phyloP scores from a whole-genome alignment of 176 grass and related monocot genomes.

The Raddia distichophylla region DNA sequence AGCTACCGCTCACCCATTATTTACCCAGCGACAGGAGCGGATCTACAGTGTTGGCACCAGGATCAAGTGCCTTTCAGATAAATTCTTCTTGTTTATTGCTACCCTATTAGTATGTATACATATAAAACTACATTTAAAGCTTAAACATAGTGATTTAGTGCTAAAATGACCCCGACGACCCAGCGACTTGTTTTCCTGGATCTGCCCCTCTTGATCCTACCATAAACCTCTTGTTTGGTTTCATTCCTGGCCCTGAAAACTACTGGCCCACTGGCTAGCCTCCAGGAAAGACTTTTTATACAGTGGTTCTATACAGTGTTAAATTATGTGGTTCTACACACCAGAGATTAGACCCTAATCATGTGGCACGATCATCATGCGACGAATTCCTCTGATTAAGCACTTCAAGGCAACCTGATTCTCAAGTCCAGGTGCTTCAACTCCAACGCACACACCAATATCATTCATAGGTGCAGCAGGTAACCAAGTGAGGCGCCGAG shows the following conservation, averaged over 20 bases:
- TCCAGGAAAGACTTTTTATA: background rate
- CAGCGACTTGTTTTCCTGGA: too few relatives aligned
- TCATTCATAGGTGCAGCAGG: slow-evolving; percentile 59
- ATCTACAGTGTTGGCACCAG: too few relatives aligned
- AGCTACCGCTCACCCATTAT: too few relatives aligned
- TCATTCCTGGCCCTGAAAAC: background rate
- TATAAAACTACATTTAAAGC: too few relatives aligned
- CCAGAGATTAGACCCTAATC: background rate
- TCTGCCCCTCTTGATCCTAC: background rate
- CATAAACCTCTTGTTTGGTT: background rate
- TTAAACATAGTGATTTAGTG: too few relatives aligned
- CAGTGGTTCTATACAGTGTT: slow-evolving; percentile 1
- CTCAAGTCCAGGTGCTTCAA: background rate
- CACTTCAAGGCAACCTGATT: background rate
- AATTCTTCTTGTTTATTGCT: too few relatives aligned
- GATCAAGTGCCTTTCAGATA: too few relatives aligned
- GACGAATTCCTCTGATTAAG: background rate
- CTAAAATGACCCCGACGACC: too few relatives aligned
- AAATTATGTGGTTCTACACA: slow-evolving; percentile 21
- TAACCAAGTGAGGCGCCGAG: slow-evolving; percentile 60
- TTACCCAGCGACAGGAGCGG: too few relatives aligned
- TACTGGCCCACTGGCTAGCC: background rate
- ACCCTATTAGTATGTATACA: too few relatives aligned
- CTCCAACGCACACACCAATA: background rate
- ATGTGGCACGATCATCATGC: background rate